phyloP scores from a whole-genome alignment of 345 rosid genomes.

The Bretschneidera sinensis region DNA sequence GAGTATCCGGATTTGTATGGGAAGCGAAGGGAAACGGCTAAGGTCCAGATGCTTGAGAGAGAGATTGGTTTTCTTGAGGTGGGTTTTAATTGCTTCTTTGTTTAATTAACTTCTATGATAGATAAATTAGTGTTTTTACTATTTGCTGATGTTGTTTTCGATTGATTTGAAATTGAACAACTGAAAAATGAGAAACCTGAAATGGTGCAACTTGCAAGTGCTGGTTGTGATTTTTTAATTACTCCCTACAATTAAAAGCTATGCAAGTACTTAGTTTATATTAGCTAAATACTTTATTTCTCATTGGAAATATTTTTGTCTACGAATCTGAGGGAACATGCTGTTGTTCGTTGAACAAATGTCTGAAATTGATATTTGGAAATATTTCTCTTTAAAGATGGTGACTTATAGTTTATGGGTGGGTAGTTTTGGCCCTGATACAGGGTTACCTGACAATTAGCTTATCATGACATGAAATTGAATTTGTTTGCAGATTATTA shows the following conservation, averaged over 20 bases:
- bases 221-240: constrained; percentile 16
- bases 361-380: not conserved
- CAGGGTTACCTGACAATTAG: not conserved
- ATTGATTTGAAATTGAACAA: not conserved
- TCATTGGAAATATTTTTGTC: no score
- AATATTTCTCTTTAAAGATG: not conserved
- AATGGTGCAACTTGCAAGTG: constrained; percentile 6
- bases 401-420: not conserved
- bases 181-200: not conserved
- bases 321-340: not conserved
- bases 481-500: constrained; percentile 4
- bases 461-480: constrained; percentile 6
- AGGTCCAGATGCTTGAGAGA: constrained; percentile 84
- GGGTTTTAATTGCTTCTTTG: constrained; percentile 18
- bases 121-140: not conserved
- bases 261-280: not conserved
- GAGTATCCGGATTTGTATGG: constrained; percentile 94
- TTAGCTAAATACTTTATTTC: not conserved
- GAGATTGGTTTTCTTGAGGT: constrained; percentile 91
- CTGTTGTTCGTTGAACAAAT: not conserved
- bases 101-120: not conserved
- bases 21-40: constrained; percentile 71
- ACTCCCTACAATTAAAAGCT: not conserved
- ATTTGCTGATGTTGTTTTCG: not conserved
- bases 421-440: not conserved